Evolutionary conservation across 2,329 filamentous ascomycete species (phyloP).

Genomic region (Epichloe coenophiala): DNA sequence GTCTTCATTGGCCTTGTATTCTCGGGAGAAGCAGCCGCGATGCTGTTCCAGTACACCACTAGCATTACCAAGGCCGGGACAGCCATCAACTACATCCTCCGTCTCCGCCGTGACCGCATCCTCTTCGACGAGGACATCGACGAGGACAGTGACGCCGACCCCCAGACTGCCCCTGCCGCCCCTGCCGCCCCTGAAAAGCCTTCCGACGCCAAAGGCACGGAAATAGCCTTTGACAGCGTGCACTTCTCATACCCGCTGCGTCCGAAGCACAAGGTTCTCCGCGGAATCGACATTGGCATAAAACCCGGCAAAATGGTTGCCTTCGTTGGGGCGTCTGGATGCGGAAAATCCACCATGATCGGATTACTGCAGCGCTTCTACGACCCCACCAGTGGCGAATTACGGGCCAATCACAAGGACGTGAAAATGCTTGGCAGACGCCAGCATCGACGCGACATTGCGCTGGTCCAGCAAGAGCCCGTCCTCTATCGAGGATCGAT

Average conservation of each 20-base stretch:
- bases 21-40: constrained; percentile 27
- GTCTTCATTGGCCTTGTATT: constrained; percentile 38
- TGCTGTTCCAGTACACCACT: constrained; percentile 33
- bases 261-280: constrained; percentile 21
- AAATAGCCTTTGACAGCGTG: constrained; percentile 36
- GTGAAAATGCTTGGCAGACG: constrained; percentile 17
- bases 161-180: not conserved
- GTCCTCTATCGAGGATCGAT: constrained; percentile 36
- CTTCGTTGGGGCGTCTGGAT: constrained; percentile 43
- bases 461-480: constrained; percentile 29
- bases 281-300: constrained; percentile 27
- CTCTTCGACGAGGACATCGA: constrained; percentile 12
- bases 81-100: constrained; percentile 35
- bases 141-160: constrained; percentile 11
- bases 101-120: constrained; percentile 20
- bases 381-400: constrained; percentile 18
- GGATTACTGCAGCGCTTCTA: constrained; percentile 34
- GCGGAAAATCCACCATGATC: constrained; percentile 48
- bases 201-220: constrained; percentile 14
- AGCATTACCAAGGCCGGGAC: constrained; percentile 36
- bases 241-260: constrained; percentile 43
- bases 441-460: constrained; percentile 21
- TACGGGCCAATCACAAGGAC: constrained; percentile 17
- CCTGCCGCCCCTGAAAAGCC: not conserved
- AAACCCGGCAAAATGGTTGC: constrained; percentile 35